A percentile compares a stretch with the other conserved stretches of the same genome.
Evolutionary conservation across 1,284 basidiomycete species (phyloP).

Genomic region (Leccinum pachyderme): DNA sequence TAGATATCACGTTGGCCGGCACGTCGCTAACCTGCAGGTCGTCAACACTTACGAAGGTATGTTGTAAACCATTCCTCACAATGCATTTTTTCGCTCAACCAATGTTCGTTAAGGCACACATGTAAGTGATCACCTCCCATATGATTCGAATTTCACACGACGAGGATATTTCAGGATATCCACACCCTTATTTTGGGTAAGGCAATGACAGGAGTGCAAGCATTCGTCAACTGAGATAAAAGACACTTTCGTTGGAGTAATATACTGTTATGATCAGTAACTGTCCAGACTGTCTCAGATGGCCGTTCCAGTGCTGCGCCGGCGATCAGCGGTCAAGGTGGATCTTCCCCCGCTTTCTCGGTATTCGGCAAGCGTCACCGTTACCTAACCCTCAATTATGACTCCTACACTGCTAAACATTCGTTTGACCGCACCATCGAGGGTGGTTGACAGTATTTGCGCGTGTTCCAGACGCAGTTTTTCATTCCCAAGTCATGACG

Average conservation of each 20-base stretch:
- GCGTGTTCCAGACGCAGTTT: background rate
- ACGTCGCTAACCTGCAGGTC: slow-evolving; percentile 89
- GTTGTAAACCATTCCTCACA: slow-evolving; percentile 16
- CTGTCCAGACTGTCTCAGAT: background rate
- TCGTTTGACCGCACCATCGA: background rate
- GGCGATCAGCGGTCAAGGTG: slow-evolving; percentile 1
- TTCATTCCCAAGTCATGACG: background rate
- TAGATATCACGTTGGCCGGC: slow-evolving; percentile 86
- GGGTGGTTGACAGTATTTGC: background rate
- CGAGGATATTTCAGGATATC: slow-evolving; percentile 57
- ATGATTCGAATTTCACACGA: background rate
- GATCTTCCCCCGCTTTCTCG: background rate
- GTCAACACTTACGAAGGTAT: slow-evolving; percentile 90
- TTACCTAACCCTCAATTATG: background rate
- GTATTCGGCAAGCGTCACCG: background rate
- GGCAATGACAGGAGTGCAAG: slow-evolving; percentile 83
- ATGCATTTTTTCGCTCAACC: slow-evolving; percentile 5
- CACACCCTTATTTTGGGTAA: slow-evolving; percentile 89
- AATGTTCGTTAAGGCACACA: slow-evolving; percentile 22
- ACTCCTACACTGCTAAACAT: slow-evolving; percentile 4
- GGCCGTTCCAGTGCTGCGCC: background rate
- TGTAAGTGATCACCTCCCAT: slow-evolving; percentile 16
- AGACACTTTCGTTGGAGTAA: background rate
- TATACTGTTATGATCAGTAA: background rate
- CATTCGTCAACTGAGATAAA: slow-evolving; percentile 60